Evolutionary conservation across 2,329 filamentous ascomycete species (phyloP), one percentile per base, ranked within the genome.

Genomic region (Ascosphaera aggregata): DNA sequence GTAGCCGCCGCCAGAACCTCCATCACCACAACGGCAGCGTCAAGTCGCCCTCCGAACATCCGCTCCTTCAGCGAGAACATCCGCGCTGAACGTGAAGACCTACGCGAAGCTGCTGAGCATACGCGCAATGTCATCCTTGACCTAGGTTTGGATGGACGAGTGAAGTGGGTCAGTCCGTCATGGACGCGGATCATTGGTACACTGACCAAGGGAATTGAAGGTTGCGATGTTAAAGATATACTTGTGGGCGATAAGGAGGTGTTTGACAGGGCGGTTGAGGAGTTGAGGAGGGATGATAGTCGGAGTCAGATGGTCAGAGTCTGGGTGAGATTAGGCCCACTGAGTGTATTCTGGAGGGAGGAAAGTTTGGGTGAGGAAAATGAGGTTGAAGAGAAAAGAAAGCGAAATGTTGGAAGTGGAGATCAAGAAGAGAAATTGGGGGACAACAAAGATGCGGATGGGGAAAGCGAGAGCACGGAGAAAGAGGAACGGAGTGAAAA

Each of bases 101-200:
- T 98, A 48, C 84, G 85, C 52, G 81, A 93, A 62, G 89, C 86
- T 32, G 89, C 86, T 38, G 86, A 95, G 60, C 82, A 94, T 62
- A 94, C 85, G 17, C 67, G 93, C 54, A 98, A 95, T 58, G 80
- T 92, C 45, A 93, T 98, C 54, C 69, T 98, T 53, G 86, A 98
- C 60, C 67, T 98, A 46, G 82, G 84, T 51, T 69, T 95, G 41
- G 80, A 94, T 52, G 82, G 82, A 46, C 78, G 73, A 43, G 78
- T 98, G 50, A 79, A 84, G 59, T 98, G 89, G 81, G 85, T 92
- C 49, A 95, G 86, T 55, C 81, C 85, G 9, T 94, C 86, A 13
- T 98, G 89, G 89, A 71, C 73, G 43, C 84, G 95, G 50, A 78
- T 98, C 38, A 77, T 95, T 43, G 89, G 89, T 42, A 86, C 80